phyloP scores from a whole-genome alignment of 306 rosid genomes.

The Crotalaria pallida region DNA sequence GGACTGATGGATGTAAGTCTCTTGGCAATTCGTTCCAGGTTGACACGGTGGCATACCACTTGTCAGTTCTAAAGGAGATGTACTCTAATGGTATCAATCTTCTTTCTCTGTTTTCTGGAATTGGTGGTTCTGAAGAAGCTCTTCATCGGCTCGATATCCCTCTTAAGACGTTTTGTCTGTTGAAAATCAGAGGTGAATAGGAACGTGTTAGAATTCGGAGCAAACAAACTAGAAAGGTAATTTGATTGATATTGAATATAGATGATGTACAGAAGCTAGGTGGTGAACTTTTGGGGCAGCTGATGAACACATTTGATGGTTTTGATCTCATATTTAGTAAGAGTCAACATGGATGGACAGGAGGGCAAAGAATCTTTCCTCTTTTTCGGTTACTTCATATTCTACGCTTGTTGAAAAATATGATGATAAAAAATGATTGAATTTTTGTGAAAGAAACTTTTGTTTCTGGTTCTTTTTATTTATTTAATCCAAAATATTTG shows the following conservation, averaged over 20 bases:
- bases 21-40: constrained; percentile 98
- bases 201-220: constrained; percentile 73
- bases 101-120: no score
- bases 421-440: no score
- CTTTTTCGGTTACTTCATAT: no score
- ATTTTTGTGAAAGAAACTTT: no score
- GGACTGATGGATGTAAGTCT: constrained; percentile 85
- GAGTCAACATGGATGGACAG: constrained; percentile 74
- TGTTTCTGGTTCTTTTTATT: no score
- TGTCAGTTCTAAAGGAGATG: constrained; percentile 72
- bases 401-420: no score
- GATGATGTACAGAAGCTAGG: constrained; percentile 56
- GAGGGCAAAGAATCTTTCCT: no score
- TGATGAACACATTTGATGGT: constrained; percentile 55
- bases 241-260: constrained; percentile 50
- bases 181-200: constrained; percentile 69
- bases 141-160: constrained; percentile 82
- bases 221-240: constrained; percentile 85
- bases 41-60: constrained; percentile 84
- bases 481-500: no score
- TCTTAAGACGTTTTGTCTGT: constrained; percentile 78
- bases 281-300: constrained; percentile 42
- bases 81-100: constrained; percentile 56
- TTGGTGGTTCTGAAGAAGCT: constrained; percentile 71
- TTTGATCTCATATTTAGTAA: constrained; percentile 88